A percentile compares a stretch with the other conserved stretches of the same genome.
These are phyloP conservation scores for Agapanthus africanus DNA, from an alignment of 106 monocot genomes.

Conservation along the genomic window DNA sequence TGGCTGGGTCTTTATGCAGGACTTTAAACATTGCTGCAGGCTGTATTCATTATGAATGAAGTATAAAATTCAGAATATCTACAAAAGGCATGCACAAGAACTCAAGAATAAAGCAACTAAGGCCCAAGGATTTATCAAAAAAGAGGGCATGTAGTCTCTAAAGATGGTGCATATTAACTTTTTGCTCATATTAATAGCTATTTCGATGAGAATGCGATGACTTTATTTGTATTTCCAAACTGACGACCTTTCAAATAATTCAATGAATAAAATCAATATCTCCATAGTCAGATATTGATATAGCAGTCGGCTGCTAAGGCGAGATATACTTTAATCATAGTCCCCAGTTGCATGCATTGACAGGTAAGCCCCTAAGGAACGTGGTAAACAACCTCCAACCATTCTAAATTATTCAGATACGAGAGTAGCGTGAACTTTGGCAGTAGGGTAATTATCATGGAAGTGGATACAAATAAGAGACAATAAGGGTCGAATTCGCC, in stretches of 20 bases:
- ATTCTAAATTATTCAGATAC: too few relatives aligned
- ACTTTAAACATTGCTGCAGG: conserved; percentile 95
- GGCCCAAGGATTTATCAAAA: too few relatives aligned
- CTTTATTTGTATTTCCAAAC: background rate
- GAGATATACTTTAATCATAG: background rate
- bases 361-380: too few relatives aligned
- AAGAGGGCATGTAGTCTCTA: background rate
- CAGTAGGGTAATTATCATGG: too few relatives aligned
- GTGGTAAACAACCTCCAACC: too few relatives aligned
- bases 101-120: too few relatives aligned
- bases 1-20: conserved; percentile 60
- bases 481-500: too few relatives aligned
- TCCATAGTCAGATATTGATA: background rate
- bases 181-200: background rate
- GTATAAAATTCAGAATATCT: background rate
- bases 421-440: too few relatives aligned
- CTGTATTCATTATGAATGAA: conserved; percentile 27
- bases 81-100: background rate
- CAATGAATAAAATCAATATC: background rate
- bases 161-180: background rate
- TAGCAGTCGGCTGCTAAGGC: background rate
- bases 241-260: background rate
- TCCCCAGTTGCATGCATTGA: background rate
- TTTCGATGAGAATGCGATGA: too few relatives aligned
- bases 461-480: too few relatives aligned